A percentile compares a stretch with the other conserved stretches of the same genome.
Conservation (phyloP, 2,329 filamentous ascomycete genomes). For the Xylariales sp. region DNA sequence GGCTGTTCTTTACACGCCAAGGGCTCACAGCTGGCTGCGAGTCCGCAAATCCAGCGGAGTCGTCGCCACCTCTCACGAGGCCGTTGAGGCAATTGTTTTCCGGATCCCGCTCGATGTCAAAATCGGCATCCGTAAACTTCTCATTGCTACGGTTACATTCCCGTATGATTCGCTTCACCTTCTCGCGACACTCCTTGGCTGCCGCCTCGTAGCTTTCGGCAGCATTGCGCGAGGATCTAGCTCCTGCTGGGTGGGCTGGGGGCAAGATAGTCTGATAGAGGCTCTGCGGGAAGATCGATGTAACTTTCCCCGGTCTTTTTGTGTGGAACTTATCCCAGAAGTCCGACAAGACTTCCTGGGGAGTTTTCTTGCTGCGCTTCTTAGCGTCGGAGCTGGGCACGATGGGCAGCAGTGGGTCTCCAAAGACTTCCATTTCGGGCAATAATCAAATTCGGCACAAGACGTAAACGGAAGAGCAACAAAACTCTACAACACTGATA, state of each 20-base stretch:
- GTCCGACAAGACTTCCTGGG: slow-evolving; percentile 35
- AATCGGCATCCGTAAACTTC: slow-evolving; percentile 41
- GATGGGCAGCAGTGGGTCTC: slow-evolving; percentile 5
- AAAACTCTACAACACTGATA: neutral
- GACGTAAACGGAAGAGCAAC: neutral
- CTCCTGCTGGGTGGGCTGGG: slow-evolving; percentile 19
- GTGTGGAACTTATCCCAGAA: slow-evolving; percentile 40
- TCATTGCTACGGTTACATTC: slow-evolving; percentile 41
- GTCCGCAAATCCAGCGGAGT: slow-evolving; percentile 8
- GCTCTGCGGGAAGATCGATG: slow-evolving; percentile 38
- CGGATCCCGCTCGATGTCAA: slow-evolving; percentile 36
- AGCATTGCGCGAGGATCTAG: slow-evolving; percentile 31
- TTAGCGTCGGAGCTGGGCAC: slow-evolving; percentile 8
- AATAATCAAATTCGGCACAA: neutral
- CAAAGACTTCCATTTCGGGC: slow-evolving; percentile 3
- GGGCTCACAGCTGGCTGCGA: slow-evolving; percentile 4
- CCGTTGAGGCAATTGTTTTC: slow-evolving; percentile 31
- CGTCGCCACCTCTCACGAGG: slow-evolving; percentile 9
- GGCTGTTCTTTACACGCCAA: slow-evolving; percentile 18
- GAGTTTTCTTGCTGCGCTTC: slow-evolving; percentile 23
- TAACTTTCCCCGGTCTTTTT: slow-evolving; percentile 37
- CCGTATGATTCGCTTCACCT: slow-evolving; percentile 37
- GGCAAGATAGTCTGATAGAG: slow-evolving; percentile 32
- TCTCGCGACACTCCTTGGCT: slow-evolving; percentile 33
- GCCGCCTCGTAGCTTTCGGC: slow-evolving; percentile 38